These are phyloP conservation scores for Cladosporium velox DNA, from an alignment of 2,329 filamentous ascomycete genomes.

Conservation along the genomic window DNA sequence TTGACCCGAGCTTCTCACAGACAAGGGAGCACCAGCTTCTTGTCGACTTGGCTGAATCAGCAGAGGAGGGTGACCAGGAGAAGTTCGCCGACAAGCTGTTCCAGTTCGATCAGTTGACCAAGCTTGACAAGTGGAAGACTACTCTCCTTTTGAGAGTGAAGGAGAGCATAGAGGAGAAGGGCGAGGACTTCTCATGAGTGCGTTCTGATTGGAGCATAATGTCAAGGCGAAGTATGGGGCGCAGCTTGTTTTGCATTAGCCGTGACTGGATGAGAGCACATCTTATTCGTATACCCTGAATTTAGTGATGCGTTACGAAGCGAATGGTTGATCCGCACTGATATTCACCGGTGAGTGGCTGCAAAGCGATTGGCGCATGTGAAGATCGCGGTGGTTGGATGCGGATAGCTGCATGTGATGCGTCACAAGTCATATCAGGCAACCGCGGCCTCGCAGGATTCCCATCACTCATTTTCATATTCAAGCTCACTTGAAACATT, in stretches of 20 bases:
- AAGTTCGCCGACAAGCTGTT: constrained; percentile 82
- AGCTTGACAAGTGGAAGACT: constrained; percentile 97
- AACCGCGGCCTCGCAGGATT: background rate
- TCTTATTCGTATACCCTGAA: constrained; percentile 18
- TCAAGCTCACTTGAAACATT: background rate
- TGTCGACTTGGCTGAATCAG: constrained; percentile 70
- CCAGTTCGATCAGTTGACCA: constrained; percentile 88
- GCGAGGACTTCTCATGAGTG: constrained; percentile 65
- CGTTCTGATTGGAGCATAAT: background rate
- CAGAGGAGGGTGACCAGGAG: constrained; percentile 79
- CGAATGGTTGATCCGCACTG: background rate
- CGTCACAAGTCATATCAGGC: constrained; percentile 5
- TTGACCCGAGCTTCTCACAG: constrained; percentile 73
- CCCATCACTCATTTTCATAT: background rate
- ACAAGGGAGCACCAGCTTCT: constrained; percentile 83
- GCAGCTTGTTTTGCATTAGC: constrained; percentile 11
- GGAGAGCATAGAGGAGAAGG: constrained; percentile 72
- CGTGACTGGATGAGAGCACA: constrained; percentile 16
- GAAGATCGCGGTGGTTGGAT: constrained; percentile 14
- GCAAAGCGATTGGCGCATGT: constrained; percentile 11
- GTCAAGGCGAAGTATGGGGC: background rate
- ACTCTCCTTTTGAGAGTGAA: constrained; percentile 80
- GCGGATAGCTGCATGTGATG: constrained; percentile 14
- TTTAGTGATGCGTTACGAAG: constrained; percentile 7
- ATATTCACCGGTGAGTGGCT: background rate